Percentiles rank a stretch among this genome's conserved stretches.
These are phyloP conservation scores for Mytilinidion resinicola DNA, from an alignment of 495 filamentous ascomycete genomes.

Conservation along the genomic window DNA sequence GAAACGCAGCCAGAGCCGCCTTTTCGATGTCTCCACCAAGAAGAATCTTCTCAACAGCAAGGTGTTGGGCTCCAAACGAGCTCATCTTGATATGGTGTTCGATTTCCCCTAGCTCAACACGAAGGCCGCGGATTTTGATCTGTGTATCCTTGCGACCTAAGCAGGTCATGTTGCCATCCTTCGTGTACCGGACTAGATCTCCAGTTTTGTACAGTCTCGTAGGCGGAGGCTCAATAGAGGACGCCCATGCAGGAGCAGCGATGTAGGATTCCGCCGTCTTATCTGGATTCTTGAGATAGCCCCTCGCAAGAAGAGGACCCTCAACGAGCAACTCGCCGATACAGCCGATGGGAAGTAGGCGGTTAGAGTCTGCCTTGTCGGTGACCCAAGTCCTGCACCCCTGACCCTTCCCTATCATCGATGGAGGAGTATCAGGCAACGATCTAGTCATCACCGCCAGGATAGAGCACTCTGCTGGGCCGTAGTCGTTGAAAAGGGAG, in stretches of 20 bases:
- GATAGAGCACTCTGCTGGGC: slow-evolving; percentile 46
- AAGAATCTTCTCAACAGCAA: slow-evolving; percentile 23
- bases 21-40: slow-evolving; percentile 33
- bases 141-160: slow-evolving; percentile 10
- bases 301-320: slow-evolving; percentile 46
- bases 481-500: slow-evolving; percentile 45
- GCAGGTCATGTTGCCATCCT: slow-evolving; percentile 27
- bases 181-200: slow-evolving; percentile 33
- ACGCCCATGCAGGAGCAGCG: slow-evolving; percentile 38
- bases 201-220: slow-evolving; percentile 45
- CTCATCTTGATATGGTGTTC: slow-evolving; percentile 27
- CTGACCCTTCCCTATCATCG: slow-evolving; percentile 31
- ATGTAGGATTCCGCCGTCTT: slow-evolving; percentile 45
- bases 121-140: slow-evolving; percentile 9
- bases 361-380: slow-evolving; percentile 41
- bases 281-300: slow-evolving; percentile 44
- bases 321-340: slow-evolving; percentile 49
- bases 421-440: slow-evolving; percentile 11
- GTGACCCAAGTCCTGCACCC: slow-evolving; percentile 41
- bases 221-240: slow-evolving; percentile 9
- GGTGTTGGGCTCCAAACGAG: slow-evolving; percentile 4
- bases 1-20: slow-evolving; percentile 29
- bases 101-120: slow-evolving; percentile 10
- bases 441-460: slow-evolving; percentile 10
- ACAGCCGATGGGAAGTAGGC: slow-evolving; percentile 43